Evolutionary conservation across 306 rosid genomes (phyloP).

Genomic region (Fragaria nilgerrensis): DNA sequence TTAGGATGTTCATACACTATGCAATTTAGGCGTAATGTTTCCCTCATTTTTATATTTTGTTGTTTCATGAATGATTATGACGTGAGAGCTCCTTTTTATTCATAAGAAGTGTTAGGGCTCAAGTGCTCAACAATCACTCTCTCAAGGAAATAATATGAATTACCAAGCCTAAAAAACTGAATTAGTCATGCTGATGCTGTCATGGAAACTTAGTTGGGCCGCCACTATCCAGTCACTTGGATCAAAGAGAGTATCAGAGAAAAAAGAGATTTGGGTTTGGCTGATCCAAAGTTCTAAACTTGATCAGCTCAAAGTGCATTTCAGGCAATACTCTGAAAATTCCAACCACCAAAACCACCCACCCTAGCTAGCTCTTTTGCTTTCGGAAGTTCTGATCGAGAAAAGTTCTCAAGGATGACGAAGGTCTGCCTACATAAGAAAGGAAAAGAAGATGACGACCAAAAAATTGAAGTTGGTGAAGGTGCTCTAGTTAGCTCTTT

Average conservation of each 20-base stretch:
- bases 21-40: too few relatives aligned
- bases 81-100: too few relatives aligned
- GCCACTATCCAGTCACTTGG: neutral
- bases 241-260: neutral
- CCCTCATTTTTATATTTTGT: too few relatives aligned
- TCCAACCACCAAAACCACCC: neutral
- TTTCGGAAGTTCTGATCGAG: neutral
- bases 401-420: neutral
- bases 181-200: too few relatives aligned
- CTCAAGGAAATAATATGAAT: too few relatives aligned
- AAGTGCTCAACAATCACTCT: too few relatives aligned
- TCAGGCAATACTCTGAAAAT: neutral
- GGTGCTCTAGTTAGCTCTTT: conserved; percentile 12
- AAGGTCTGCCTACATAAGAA: neutral
- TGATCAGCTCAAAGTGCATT: neutral
- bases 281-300: neutral
- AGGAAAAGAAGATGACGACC: neutral
- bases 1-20: too few relatives aligned
- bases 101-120: too few relatives aligned
- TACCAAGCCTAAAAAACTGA: too few relatives aligned
- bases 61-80: too few relatives aligned
- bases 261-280: neutral
- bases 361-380: too few relatives aligned
- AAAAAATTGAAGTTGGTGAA: neutral
- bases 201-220: neutral